Evolutionary conservation across 2,329 filamentous ascomycete species (phyloP), one percentile per base, ranked within the genome.

Genomic region (Xylariomycetidae sp.): DNA sequence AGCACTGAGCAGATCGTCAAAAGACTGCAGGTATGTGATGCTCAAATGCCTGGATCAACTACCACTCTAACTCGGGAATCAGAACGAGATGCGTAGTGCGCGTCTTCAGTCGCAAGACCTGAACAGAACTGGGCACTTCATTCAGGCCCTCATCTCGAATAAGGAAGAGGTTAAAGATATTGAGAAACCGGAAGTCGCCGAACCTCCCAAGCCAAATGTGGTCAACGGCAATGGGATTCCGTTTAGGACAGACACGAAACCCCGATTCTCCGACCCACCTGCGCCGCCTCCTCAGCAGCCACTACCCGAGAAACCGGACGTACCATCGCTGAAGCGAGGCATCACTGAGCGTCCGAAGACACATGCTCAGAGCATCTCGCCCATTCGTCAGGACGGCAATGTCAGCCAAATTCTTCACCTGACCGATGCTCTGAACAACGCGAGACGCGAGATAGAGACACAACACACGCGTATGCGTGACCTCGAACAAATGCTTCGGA

Each of bases 1-100:
- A 93, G 87, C 6, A 92, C 93, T 26, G 92, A 98, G 56, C 86
- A 94, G 49, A 89, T 98, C 36, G 82, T 95, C 24, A 95, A 95
- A 56, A 81, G 79, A 54, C 67, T 92, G 32, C 83, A 85, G 54
- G 85, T 89, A 68, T 67, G 79, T 74, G 6, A 19, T 29, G 22
- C 9, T 15, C 14, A 9, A 4, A 26, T n/a, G n/a, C n/a, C n/a
- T n/a, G n/a, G n/a, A n/a, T n/a, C n/a, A n/a, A n/a, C n/a, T n/a
- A n/a, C n/a, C n/a, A n/a, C n/a, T 34, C 47, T 54, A 52, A 62
- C 39, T n/a, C n/a, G 10, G 14, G 4, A 41, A 19, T 39, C 44
- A 95, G 88, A 75, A 78, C 51, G 92, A 98, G 63, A 86, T 96
- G 74, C 86, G 89, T 55, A 81, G 81, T 49, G 90, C 92, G 25